phyloP scores from a whole-genome alignment of 1,284 basidiomycete genomes.

The Leucoagaricus sp. region DNA sequence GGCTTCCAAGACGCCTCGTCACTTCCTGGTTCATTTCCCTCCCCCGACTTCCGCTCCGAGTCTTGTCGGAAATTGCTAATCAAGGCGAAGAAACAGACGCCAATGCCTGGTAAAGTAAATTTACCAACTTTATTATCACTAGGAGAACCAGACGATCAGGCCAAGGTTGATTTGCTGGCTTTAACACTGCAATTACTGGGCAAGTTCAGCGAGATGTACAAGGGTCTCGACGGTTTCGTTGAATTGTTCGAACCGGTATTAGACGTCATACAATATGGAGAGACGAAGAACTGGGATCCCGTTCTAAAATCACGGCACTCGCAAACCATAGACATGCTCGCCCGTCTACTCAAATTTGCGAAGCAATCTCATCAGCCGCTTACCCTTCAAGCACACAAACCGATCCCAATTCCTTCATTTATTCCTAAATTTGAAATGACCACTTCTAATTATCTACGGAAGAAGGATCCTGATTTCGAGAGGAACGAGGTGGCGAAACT shows the following conservation, averaged over 20 bases:
- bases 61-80: constrained; percentile 43
- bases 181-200: constrained; percentile 64
- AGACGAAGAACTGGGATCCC: constrained; percentile 48
- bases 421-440: constrained; percentile 92
- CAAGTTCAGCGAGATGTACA: constrained; percentile 75
- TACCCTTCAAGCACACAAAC: constrained; percentile 90
- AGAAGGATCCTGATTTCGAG: constrained; percentile 92
- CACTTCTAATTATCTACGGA: constrained; percentile 79
- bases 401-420: constrained; percentile 92
- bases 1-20: constrained; percentile 45
- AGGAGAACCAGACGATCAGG: constrained; percentile 50
- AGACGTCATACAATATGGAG: constrained; percentile 53
- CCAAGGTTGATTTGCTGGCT: constrained; percentile 67
- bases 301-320: constrained; percentile 38
- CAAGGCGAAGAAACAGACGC: constrained; percentile 42
- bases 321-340: constrained; percentile 44
- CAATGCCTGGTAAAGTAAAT: constrained; percentile 46
- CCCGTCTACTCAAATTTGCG: constrained; percentile 75
- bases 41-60: constrained; percentile 68
- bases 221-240: constrained; percentile 77
- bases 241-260: constrained; percentile 78
- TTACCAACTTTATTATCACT: constrained; percentile 43
- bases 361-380: constrained; percentile 77
- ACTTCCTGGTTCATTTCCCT: constrained; percentile 68
- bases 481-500: constrained; percentile 88